Percentiles rank a stretch among this genome's conserved stretches.
Evolutionary conservation across 306 rosid species (phyloP).

Genomic region (Biancaea sappan): DNA sequence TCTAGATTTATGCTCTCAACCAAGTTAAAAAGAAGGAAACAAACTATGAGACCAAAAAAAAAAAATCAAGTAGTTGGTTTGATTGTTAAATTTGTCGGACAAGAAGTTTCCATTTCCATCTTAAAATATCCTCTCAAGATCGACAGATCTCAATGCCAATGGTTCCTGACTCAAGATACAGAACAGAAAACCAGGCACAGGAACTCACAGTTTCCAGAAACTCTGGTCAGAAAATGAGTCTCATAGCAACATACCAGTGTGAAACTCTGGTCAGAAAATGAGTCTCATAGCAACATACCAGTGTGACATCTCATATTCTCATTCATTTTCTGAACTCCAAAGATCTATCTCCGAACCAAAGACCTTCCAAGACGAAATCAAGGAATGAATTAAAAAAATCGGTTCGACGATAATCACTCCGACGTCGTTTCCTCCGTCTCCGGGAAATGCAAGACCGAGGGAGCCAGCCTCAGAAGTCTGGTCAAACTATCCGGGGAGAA

Average conservation of each 20-base stretch:
- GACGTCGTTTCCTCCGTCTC: not conserved
- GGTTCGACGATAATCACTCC: not conserved
- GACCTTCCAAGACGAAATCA: no score
- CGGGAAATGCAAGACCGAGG: constrained; percentile 53
- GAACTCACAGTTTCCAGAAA: constrained; percentile 4
- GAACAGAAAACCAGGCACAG: not conserved
- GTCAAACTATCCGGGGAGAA: constrained; percentile 48
- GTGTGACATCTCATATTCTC: no score
- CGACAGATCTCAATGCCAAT: not conserved
- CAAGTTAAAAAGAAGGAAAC: no score
- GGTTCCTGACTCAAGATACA: not conserved
- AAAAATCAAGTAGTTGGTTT: no score
- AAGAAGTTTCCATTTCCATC: not conserved
- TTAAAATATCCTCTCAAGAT: not conserved
- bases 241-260: no score
- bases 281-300: no score
- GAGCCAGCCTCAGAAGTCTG: constrained; percentile 53
- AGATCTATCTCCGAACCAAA: no score
- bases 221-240: not conserved
- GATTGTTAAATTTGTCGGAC: not conserved
- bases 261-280: not conserved
- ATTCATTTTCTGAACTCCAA: no score
- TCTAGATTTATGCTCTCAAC: no score
- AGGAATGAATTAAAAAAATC: no score
- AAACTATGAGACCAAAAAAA: no score